phyloP scores from a whole-genome alignment of 441 rosid species.

The Brassica balearica region DNA sequence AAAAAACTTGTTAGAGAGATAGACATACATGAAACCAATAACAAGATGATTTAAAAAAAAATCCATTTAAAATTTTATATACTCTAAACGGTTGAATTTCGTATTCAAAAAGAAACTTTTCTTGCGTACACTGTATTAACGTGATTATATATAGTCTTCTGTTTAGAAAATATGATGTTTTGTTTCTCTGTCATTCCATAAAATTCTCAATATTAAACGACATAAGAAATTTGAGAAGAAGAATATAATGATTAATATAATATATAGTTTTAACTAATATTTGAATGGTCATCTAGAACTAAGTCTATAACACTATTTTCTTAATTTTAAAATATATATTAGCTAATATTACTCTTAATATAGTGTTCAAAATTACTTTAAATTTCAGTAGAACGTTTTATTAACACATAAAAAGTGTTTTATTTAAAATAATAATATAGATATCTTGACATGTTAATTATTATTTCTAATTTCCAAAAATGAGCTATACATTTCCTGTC shows the following conservation, averaged over 20 bases:
- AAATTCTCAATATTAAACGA: background rate
- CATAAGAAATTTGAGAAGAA: background rate
- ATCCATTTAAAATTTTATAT: background rate
- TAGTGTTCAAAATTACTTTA: background rate
- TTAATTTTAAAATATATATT: background rate
- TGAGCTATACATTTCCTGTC: background rate
- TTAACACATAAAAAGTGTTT: background rate
- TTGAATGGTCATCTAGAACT: background rate
- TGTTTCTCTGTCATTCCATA: background rate
- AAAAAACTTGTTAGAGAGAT: background rate
- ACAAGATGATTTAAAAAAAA: background rate
- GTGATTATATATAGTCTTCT: background rate
- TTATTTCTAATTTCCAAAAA: background rate
- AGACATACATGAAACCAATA: background rate
- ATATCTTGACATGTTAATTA: background rate
- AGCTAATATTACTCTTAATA: background rate
- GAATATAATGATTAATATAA: background rate
- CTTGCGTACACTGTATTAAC: background rate
- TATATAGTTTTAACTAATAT: background rate
- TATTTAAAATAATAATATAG: background rate
- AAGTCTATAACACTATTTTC: background rate
- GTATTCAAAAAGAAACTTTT: background rate
- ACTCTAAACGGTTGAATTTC: background rate
- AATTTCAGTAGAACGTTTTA: background rate
- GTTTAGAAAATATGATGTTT: background rate